Evolutionary conservation across 164 flowering plant species (phyloP).

Genomic region (Stephania japonica): DNA sequence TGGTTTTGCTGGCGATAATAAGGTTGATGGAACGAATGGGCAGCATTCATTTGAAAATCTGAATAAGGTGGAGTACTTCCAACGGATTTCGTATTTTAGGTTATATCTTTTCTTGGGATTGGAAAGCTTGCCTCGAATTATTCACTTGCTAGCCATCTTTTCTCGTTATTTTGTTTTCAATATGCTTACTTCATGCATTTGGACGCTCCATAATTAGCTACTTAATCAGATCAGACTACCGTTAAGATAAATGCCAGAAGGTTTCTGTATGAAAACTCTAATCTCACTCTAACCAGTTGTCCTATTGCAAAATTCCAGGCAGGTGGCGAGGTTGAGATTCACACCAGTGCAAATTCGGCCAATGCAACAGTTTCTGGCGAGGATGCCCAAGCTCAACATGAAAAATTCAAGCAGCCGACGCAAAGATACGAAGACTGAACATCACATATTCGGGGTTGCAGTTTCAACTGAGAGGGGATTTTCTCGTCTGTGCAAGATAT

Average conservation of each 20-base stretch:
- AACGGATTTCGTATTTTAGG: background rate
- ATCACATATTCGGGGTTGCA: background rate
- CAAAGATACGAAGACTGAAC: conserved; percentile 10
- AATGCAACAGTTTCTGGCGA: background rate
- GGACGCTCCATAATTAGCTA: background rate
- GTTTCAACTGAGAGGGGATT: conserved; percentile 3
- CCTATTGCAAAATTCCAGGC: conserved; percentile 4
- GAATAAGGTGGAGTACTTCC: conserved; percentile 6
- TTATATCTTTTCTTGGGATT: background rate
- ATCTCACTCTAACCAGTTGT: background rate
- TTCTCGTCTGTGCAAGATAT: background rate
- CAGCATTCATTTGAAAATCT: conserved; percentile 12
- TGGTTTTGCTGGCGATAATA: conserved; percentile 13
- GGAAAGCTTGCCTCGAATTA: background rate
- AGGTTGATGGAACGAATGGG: conserved; percentile 13
- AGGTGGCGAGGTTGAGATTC: background rate
- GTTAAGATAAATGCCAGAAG: background rate
- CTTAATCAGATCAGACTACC: background rate
- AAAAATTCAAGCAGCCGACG: conserved; percentile 5
- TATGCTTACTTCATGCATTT: background rate
- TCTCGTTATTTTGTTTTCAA: background rate
- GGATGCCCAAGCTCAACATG: background rate
- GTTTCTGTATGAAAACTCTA: background rate
- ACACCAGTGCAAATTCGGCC: background rate
- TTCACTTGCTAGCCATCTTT: background rate